Evolutionary conservation across 2,329 filamentous ascomycete species (phyloP), one percentile per base, ranked within the genome.

Genomic region (Lasiodiplodia sp.): DNA sequence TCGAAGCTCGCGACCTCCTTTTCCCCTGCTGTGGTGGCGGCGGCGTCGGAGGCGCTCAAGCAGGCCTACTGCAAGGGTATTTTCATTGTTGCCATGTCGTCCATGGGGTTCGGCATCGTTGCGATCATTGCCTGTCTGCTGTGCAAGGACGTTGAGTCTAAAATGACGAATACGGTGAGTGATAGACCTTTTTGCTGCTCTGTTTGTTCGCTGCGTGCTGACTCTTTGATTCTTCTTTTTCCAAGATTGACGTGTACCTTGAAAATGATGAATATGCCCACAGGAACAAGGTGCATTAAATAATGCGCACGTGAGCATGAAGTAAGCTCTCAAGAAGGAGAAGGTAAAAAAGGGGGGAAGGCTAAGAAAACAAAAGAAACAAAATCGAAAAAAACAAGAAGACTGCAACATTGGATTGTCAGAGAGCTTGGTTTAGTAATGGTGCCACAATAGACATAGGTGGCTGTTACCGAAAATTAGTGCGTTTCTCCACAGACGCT

Each of bases 41-140:
- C 72, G 37, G 72, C 70, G 12, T 71, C 72, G 25, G 71, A 68
- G 52, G 73, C 72, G 3, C 72, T 73, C 68, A 68, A 73, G 56
- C 72, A 72, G 70, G 72, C 70, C 47, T 75, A 76, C 40, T 64
- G 52, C 49, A 66, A 66, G 23, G 63, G 25, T 1, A 71, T 74
- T 10, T 67, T 72, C 3, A 69, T 69, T 3, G 65, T 74, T 1
- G 55, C 71, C 8, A 71, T 69, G 12, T 71, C 71, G 23, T 71
- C 69, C 8, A 53, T 75, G 67, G 71, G 72, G 38, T 74, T 72
- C 60, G 70, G 71, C 16, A 40, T 73, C 21, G 23, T 72, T 18
- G 70, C 71, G 10, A 72, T 74, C 23, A 70, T 74, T 51, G 72
- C 70, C 21, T 72, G 71, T 40, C 70, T 75, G 40, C 71, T 67